Conservation (phyloP, 129 eudicot genomes). For the Chrysanthemum seticuspe region DNA sequence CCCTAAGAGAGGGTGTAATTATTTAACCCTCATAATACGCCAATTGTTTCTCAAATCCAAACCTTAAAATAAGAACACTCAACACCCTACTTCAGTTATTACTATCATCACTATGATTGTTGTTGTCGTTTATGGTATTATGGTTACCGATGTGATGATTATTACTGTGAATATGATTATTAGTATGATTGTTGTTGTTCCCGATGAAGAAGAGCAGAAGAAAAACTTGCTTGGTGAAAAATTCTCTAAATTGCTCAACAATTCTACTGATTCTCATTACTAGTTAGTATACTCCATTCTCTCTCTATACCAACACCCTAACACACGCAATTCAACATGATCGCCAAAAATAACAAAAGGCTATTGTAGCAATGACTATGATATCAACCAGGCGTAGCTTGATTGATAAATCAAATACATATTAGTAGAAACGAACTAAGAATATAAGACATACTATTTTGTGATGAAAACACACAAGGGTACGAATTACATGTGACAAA, state of each 20-base stretch:
- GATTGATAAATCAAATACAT: too few species aligned
- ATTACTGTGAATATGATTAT: slow-evolving; percentile 26
- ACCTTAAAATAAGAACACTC: slow-evolving; percentile 5
- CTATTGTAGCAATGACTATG: too few species aligned
- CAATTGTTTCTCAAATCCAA: slow-evolving; percentile 29
- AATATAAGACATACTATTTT: too few species aligned
- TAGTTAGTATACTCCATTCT: slow-evolving; percentile 49
- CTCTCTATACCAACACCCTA: neutral
- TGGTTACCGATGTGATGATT: slow-evolving; percentile 45
- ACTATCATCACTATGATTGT: slow-evolving; percentile 45
- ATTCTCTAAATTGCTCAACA: slow-evolving; percentile 69
- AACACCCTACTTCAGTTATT: slow-evolving; percentile 42
- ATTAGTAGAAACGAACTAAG: too few species aligned
- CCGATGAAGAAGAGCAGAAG: slow-evolving; percentile 39
- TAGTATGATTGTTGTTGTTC: slow-evolving; percentile 31
- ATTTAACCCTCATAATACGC: slow-evolving; percentile 22
- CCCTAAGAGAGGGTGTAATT: slow-evolving; percentile 24
- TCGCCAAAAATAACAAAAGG: too few species aligned
- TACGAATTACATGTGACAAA: too few species aligned
- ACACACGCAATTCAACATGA: too few species aligned
- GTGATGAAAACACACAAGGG: too few species aligned
- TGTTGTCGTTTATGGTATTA: slow-evolving; percentile 24
- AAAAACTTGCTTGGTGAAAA: slow-evolving; percentile 52
- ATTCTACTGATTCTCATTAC: slow-evolving; percentile 88
- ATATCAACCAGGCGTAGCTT: too few species aligned